Evolutionary conservation across 306 rosid species (phyloP).

Genomic region (Trifolium subterraneum): DNA sequence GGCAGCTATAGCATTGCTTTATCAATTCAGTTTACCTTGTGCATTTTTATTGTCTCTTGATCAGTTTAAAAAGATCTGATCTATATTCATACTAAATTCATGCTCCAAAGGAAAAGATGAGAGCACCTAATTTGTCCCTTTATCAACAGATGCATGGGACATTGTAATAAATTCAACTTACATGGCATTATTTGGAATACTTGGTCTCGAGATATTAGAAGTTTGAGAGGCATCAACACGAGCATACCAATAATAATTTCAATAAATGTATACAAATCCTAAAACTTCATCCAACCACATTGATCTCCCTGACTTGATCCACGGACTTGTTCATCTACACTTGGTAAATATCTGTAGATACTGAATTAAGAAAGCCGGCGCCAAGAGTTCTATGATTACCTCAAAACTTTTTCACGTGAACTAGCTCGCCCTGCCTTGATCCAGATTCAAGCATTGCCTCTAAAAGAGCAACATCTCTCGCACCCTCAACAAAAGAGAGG

Average conservation of each 20-base stretch:
- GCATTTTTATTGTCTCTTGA: neutral
- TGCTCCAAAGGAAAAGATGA: too few relatives aligned
- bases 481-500: constrained; percentile 85
- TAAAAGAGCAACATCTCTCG: constrained; percentile 88
- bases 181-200: constrained; percentile 4
- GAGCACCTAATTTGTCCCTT: constrained; percentile 8
- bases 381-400: constrained; percentile 33
- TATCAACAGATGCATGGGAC: constrained; percentile 2
- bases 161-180: constrained; percentile 6
- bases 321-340: constrained; percentile 31
- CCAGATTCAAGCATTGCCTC: constrained; percentile 98
- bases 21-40: constrained; percentile 1
- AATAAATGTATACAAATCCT: constrained; percentile 30
- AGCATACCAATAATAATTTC: constrained; percentile 23
- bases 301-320: constrained; percentile 15
- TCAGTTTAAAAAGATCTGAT: neutral
- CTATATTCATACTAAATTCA: too few relatives aligned
- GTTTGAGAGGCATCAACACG: constrained; percentile 12
- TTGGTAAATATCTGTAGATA: constrained; percentile 18
- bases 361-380: constrained; percentile 14
- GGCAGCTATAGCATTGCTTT: neutral
- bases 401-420: constrained; percentile 75
- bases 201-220: neutral
- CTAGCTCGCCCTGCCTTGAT: constrained; percentile 67
- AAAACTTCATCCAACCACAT: constrained; percentile 23